Conservation (phyloP, 2,329 filamentous ascomycete genomes). For the Epichloe baconii region DNA sequence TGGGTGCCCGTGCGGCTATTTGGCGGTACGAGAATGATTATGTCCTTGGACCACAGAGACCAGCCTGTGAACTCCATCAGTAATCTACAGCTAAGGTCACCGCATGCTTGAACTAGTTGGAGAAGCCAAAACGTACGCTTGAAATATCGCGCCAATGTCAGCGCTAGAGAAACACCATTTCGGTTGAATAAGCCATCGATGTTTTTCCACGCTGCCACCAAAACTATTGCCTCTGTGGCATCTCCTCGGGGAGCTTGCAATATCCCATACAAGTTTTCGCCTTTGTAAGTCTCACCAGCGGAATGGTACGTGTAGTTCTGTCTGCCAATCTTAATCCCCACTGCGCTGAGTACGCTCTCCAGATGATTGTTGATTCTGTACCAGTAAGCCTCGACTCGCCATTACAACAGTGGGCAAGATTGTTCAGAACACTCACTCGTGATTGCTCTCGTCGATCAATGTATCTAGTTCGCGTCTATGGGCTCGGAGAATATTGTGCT, state of each 20-base stretch:
- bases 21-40: conserved; percentile 78
- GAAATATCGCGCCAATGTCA: conserved; percentile 88
- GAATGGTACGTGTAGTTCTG: conserved; percentile 82
- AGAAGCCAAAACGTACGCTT: conserved; percentile 43
- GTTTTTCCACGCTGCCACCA: conserved; percentile 82
- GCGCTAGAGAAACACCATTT: conserved; percentile 72
- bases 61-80: conserved; percentile 42
- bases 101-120: neutral
- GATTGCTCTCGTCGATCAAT: conserved; percentile 39
- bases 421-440: conserved; percentile 29
- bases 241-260: conserved; percentile 88
- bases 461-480: conserved; percentile 73
- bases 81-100: neutral
- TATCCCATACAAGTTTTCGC: conserved; percentile 88
- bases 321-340: conserved; percentile 74
- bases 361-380: conserved; percentile 54
- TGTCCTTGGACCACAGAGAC: conserved; percentile 98
- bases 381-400: neutral
- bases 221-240: conserved; percentile 90
- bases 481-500: conserved; percentile 86
- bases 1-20: conserved; percentile 86
- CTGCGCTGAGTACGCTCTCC: conserved; percentile 59
- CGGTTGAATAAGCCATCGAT: conserved; percentile 66
- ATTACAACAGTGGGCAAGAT: neutral
- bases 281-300: conserved; percentile 58